A percentile compares a stretch with the other conserved stretches of the same genome.
phyloP scores from a whole-genome alignment of 805 yeast species.

The Ogataea ganodermae region DNA sequence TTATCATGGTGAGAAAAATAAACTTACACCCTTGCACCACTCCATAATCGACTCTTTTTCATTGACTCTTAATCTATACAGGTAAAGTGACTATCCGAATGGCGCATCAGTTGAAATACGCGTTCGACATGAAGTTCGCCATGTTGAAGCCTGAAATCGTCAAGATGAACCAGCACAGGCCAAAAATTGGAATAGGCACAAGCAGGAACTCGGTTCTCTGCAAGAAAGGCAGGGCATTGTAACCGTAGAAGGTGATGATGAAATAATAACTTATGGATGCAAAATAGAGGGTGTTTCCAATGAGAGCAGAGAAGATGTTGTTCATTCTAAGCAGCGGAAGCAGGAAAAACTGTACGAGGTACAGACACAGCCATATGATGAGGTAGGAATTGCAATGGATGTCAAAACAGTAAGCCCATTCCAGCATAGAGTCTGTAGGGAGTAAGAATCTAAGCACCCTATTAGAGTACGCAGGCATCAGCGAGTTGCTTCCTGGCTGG shows the following conservation, averaged over 20 bases:
- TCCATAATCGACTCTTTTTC: not conserved
- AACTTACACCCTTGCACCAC: constrained; percentile 15
- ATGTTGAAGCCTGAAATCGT: constrained; percentile 71
- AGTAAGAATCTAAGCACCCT: constrained; percentile 33
- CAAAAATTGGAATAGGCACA: constrained; percentile 63
- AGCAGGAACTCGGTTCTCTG: constrained; percentile 62
- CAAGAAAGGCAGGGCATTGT: constrained; percentile 69
- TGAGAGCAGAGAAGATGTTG: constrained; percentile 63
- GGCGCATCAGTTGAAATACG: constrained; percentile 29
- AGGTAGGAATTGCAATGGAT: constrained; percentile 91
- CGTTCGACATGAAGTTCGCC: constrained; percentile 61
- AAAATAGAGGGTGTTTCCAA: constrained; percentile 80
- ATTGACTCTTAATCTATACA: not conserved
- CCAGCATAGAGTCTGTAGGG: constrained; percentile 49
- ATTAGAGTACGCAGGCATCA: constrained; percentile 14
- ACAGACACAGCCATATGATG: constrained; percentile 73
- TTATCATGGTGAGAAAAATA: not conserved
- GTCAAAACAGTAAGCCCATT: constrained; percentile 95
- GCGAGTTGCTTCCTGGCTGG: constrained; percentile 16
- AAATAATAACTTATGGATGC: constrained; percentile 75
- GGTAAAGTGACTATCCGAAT: not conserved
- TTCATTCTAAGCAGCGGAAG: constrained; percentile 69
- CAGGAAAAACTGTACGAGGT: constrained; percentile 71
- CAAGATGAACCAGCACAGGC: constrained; percentile 56
- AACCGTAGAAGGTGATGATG: constrained; percentile 85